Evolutionary conservation across 768 basidiomycete species (phyloP), one percentile per base, ranked within the genome.

Genomic region (Polyporus arcularius): DNA sequence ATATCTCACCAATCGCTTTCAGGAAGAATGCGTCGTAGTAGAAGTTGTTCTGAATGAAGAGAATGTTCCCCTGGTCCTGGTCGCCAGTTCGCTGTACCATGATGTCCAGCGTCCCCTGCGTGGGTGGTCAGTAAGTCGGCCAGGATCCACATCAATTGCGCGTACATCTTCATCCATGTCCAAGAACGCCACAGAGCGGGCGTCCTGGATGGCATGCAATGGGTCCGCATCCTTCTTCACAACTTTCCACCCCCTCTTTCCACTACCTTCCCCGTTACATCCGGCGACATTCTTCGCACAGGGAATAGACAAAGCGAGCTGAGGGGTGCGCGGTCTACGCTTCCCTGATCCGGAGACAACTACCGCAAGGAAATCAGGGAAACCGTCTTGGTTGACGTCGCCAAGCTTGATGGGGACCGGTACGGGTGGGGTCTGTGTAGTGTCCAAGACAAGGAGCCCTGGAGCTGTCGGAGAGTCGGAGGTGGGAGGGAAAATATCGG

Each of bases 21-120:
- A 98, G 80, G 84, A 98, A 99, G 79, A 99, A 99, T 0, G 97
- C 96, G 65, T 99, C 97, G 70, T 95, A 95, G 69, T 96, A 98
- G 69, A 96, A 92, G 73, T 98, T 98, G 70, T 99, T 99, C 75
- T 96, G 94, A 50, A 99, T 78, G 70, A 99, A 96, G 4, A 85
- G 69, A 16, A 92, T 75, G 42, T 81, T 85, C 14, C 89, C 88
- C 46, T 75, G 76, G 2, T 83, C 82, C 53, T 86, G 84, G 4
- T 76, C 75, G 2, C 94, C 94, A 0, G 87, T 85, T 43, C 97
- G 78, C 69, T 96, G 95, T 0, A 98, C 81, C 73, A 97, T 80
- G n/a, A 99, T 84, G 74, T 99, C 97, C 38, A 98, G 77, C 1
- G 87, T 85, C 0, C 96, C 96, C 92, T 98, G 66, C 57, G n/a